These are phyloP conservation scores for Linanthus parryae DNA, from an alignment of 148 eudicot genomes.

Conservation along the genomic window DNA sequence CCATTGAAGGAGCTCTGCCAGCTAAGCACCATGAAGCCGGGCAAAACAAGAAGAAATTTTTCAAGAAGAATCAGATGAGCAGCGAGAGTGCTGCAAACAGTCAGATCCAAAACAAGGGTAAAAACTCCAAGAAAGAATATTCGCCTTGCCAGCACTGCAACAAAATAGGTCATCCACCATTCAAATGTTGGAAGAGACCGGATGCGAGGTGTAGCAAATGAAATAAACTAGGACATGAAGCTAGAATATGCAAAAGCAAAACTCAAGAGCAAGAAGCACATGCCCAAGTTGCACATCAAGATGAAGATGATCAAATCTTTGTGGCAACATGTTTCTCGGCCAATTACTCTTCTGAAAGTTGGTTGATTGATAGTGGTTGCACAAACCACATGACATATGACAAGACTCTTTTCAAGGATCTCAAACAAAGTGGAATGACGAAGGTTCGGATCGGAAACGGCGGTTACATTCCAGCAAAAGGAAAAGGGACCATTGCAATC, in stretches of 20 bases:
- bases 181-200: too few relatives aligned
- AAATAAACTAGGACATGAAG: conserved; percentile 4
- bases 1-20: not conserved
- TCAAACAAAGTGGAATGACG: not conserved
- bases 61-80: too few relatives aligned
- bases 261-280: conserved; percentile 3
- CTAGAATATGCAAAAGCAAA: conserved; percentile 7
- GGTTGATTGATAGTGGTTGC: conserved; percentile 8
- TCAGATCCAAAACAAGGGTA: not conserved
- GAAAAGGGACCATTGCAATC: conserved; percentile 1
- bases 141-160: not conserved
- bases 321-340: not conserved
- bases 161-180: too few relatives aligned
- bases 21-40: not conserved
- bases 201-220: conserved; percentile 7
- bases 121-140: not conserved
- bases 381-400: conserved; percentile 12
- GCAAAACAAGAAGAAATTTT: not conserved
- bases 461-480: conserved; percentile 4
- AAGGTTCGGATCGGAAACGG: conserved; percentile 5
- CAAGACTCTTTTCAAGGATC: not conserved
- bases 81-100: not conserved
- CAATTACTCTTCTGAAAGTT: not conserved
- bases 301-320: conserved; percentile 6
- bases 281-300: not conserved